Percentiles rank a stretch among this genome's conserved stretches.
Conservation (phyloP, 2,329 filamentous ascomycete species). For the Alternaria alternata region DNA sequence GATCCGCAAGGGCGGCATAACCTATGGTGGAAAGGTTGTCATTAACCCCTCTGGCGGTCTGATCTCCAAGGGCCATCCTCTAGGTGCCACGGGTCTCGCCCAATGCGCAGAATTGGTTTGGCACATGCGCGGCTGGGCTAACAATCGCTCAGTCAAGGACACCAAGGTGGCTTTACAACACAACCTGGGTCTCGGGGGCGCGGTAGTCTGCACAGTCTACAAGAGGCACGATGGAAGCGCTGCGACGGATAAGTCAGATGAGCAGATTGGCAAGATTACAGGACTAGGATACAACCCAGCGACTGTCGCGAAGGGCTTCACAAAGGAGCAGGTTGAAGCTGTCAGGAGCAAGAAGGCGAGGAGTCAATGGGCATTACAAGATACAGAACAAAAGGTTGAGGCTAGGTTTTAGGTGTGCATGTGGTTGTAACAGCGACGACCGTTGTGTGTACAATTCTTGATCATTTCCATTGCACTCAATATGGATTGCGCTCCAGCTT, state of each 20-base stretch:
- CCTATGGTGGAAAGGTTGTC: constrained; percentile 82
- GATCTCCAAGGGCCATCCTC: constrained; percentile 94
- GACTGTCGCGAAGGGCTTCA: constrained; percentile 87
- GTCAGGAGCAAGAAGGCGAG: constrained; percentile 73
- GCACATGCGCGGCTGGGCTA: constrained; percentile 96
- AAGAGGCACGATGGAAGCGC: constrained; percentile 78
- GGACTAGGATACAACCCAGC: constrained; percentile 91
- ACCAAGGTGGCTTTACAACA: constrained; percentile 85
- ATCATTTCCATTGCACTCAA: neutral
- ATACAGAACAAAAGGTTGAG: constrained; percentile 77
- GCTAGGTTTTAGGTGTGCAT: constrained; percentile 65
- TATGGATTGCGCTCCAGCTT: neutral
- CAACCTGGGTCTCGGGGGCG: constrained; percentile 90
- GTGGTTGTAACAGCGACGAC: neutral
- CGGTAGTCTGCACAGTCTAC: constrained; percentile 90
- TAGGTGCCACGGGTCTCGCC: constrained; percentile 92
- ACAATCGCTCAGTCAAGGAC: constrained; percentile 76
- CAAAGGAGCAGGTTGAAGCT: constrained; percentile 73
- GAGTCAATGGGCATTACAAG: constrained; percentile 78
- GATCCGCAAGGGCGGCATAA: constrained; percentile 86
- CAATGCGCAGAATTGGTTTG: constrained; percentile 95
- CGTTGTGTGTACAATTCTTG: neutral
- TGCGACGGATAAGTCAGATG: constrained; percentile 67
- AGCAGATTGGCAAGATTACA: constrained; percentile 70
- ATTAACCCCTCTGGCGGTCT: constrained; percentile 94